Conservation (phyloP, 331 rosid species). For the Quercus phellos region DNA sequence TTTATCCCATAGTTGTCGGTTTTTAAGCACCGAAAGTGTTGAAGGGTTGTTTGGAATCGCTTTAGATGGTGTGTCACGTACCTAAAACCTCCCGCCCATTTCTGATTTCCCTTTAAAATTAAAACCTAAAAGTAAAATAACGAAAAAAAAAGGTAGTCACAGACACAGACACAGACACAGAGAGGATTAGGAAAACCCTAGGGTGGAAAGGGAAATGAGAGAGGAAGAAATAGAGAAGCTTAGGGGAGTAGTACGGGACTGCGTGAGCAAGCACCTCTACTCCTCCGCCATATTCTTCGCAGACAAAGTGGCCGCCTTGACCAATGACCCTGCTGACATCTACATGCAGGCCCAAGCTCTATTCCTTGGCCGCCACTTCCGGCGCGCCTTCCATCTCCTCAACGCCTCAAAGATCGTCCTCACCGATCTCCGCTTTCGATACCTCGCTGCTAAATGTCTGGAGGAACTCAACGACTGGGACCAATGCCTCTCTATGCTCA, state of each 20-base stretch:
- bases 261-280: slow-evolving; percentile 89
- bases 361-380: slow-evolving; percentile 91
- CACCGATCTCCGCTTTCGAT: slow-evolving; percentile 89
- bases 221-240: slow-evolving; percentile 90
- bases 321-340: slow-evolving; percentile 85
- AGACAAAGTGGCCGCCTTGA: slow-evolving; percentile 83
- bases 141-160: too few species aligned
- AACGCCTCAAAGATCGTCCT: slow-evolving; percentile 88
- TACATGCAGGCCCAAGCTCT: slow-evolving; percentile 98
- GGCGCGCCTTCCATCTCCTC: slow-evolving; percentile 93
- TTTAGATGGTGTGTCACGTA: too few species aligned
- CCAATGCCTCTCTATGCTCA: slow-evolving; percentile 74
- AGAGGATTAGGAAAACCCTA: too few species aligned
- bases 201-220: slow-evolving; percentile 38
- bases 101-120: too few species aligned
- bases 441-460: slow-evolving; percentile 99
- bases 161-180: too few species aligned
- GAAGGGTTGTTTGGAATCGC: too few species aligned
- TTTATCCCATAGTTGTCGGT: too few species aligned
- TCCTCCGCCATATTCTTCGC: slow-evolving; percentile 97
- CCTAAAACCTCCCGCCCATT: too few species aligned
- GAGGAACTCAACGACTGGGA: slow-evolving; percentile 98
- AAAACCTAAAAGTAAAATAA: too few species aligned
- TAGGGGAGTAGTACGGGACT: slow-evolving; percentile 85
- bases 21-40: too few species aligned